These are phyloP conservation scores for Asterella californica DNA, from an alignment of 225 moss, liverwort and hornwort genomes.

Conservation along the genomic window DNA sequence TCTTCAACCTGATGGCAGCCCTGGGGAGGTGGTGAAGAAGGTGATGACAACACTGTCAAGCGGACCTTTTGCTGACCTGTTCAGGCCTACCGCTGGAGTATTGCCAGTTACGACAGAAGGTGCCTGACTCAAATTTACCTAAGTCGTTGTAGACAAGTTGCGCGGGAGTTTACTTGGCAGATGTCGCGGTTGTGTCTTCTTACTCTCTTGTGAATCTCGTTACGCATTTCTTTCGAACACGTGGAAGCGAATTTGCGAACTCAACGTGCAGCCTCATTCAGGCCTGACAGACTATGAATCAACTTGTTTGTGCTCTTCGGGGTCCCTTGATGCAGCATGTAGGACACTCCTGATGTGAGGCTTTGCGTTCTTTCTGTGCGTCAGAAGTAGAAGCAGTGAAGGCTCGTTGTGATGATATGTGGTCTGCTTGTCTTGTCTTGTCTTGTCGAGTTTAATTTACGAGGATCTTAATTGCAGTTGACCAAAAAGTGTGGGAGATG, in stretches of 20 bases:
- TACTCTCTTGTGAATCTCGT: neutral
- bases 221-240: neutral
- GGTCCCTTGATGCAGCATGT: neutral
- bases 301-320: neutral
- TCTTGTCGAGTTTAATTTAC: neutral
- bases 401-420: neutral
- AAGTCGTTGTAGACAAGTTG: neutral
- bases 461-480: conserved; percentile 26
- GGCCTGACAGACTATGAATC: neutral
- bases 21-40: conserved; percentile 78
- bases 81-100: conserved; percentile 58
- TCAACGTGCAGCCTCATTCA: neutral
- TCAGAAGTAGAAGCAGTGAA: neutral
- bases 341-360: neutral
- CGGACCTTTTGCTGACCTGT: conserved; percentile 75
- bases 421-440: neutral
- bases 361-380: neutral
- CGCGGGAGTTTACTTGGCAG: neutral
- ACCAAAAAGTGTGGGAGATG: conserved; percentile 70
- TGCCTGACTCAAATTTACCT: conserved; percentile 21
- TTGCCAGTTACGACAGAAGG: conserved; percentile 56
- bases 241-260: neutral
- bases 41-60: conserved; percentile 71
- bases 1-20: conserved; percentile 81
- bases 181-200: neutral